phyloP scores from a whole-genome alignment of 2,329 filamentous ascomycete genomes.

The Whalleya microplaca region DNA sequence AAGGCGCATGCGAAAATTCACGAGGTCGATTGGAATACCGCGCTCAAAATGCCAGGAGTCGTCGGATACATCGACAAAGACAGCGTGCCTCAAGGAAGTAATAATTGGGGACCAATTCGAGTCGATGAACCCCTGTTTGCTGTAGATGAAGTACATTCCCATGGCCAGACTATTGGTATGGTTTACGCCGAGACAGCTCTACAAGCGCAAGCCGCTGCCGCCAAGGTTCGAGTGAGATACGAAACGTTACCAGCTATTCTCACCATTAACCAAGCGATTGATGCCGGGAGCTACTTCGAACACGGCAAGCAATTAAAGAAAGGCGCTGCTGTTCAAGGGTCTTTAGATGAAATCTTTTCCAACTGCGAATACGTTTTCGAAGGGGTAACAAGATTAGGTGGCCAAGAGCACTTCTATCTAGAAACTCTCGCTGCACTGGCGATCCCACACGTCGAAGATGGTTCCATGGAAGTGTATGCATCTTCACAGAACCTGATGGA shows the following conservation, averaged over 20 bases:
- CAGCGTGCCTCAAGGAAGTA: slow-evolving; percentile 78
- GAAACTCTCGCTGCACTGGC: slow-evolving; percentile 85
- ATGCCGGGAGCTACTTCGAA: slow-evolving; percentile 80
- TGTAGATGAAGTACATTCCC: slow-evolving; percentile 83
- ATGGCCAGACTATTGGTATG: slow-evolving; percentile 88
- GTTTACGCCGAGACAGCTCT: slow-evolving; percentile 80
- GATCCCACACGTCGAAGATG: slow-evolving; percentile 85
- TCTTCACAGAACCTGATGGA: slow-evolving; percentile 92
- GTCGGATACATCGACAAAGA: slow-evolving; percentile 78
- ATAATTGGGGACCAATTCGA: slow-evolving; percentile 82
- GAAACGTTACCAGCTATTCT: slow-evolving; percentile 87
- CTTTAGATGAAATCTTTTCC: slow-evolving; percentile 67
- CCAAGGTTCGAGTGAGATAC: slow-evolving; percentile 83
- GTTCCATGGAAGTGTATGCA: slow-evolving; percentile 88
- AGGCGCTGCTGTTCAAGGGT: slow-evolving; percentile 54
- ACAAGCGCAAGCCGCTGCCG: slow-evolving; percentile 75
- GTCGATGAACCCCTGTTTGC: slow-evolving; percentile 88
- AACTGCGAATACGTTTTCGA: slow-evolving; percentile 79
- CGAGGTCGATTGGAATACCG: slow-evolving; percentile 73
- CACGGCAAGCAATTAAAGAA: slow-evolving; percentile 80
- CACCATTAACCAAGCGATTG: slow-evolving; percentile 91
- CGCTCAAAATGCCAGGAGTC: slow-evolving; percentile 82
- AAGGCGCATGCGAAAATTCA: slow-evolving; percentile 84
- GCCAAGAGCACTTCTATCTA: slow-evolving; percentile 94
- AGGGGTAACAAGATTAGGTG: slow-evolving; percentile 82